These are phyloP conservation scores for Penicillium sumatraense DNA, from an alignment of 2,329 filamentous ascomycete genomes.

Conservation along the genomic window DNA sequence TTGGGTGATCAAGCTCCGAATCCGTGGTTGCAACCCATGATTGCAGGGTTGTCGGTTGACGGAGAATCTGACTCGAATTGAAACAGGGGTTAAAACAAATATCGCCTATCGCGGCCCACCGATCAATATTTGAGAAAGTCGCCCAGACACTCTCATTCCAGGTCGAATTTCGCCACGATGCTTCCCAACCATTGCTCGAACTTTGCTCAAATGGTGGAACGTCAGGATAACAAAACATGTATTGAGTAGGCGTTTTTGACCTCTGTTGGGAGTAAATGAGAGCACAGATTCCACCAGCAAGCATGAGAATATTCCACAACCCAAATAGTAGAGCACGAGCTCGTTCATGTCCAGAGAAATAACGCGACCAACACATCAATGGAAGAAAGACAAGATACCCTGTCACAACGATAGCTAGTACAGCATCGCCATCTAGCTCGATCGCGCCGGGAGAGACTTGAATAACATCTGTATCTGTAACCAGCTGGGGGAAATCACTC, in stretches of 20 bases:
- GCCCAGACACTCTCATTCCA: slow-evolving; percentile 38
- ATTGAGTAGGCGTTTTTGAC: slow-evolving; percentile 27
- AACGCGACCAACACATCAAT: slow-evolving; percentile 38
- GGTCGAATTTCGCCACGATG: slow-evolving; percentile 25
- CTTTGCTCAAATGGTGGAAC: slow-evolving; percentile 25
- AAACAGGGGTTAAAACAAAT: slow-evolving; percentile 41
- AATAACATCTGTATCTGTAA: slow-evolving; percentile 24
- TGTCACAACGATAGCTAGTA: slow-evolving; percentile 39
- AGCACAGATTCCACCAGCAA: slow-evolving; percentile 35
- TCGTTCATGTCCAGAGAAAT: slow-evolving; percentile 28
- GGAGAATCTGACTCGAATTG: slow-evolving; percentile 33
- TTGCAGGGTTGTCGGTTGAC: slow-evolving; percentile 24
- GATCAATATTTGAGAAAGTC: slow-evolving; percentile 28
- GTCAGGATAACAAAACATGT: slow-evolving; percentile 38
- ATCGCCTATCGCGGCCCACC: slow-evolving; percentile 27
- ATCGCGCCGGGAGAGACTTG: slow-evolving; percentile 33
- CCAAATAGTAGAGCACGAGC: slow-evolving; percentile 33
- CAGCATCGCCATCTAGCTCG: slow-evolving; percentile 38
- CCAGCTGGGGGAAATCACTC: slow-evolving; percentile 23
- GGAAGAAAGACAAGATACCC: slow-evolving; percentile 41
- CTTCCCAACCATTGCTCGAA: slow-evolving; percentile 34
- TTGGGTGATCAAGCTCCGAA: slow-evolving; percentile 10
- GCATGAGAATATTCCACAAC: slow-evolving; percentile 37
- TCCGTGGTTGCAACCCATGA: slow-evolving; percentile 13
- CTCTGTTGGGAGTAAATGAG: slow-evolving; percentile 29